Evolutionary conservation across 2,329 filamentous ascomycete genomes (phyloP), one percentile per base, ranked within the genome.

Genomic region (Ophioceras dolichostomum): DNA sequence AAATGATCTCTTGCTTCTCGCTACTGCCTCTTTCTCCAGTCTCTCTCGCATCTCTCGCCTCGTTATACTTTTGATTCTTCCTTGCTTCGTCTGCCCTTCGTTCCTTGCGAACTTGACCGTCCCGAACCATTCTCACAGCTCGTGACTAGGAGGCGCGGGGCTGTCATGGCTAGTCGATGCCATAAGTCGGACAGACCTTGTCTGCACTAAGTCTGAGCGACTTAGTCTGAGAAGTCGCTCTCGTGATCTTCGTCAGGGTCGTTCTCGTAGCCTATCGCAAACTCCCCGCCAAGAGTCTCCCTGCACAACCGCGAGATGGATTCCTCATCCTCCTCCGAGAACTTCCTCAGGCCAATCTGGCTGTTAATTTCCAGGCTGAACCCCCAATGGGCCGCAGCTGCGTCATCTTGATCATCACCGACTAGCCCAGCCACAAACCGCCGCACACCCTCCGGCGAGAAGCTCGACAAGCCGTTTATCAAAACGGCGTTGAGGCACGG

Each of bases 381-480:
- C 2, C 54, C 57, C 5, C 41, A 43, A 22, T 54, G 54, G 1
- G 12, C 19, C 12, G 32, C 5, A 12, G 32, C 19, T 17, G 12
- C 27, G 2, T 17, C 17, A 2, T 17, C 24, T 8, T 30, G n/a
- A 14, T 24, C 28, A 29, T 41, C 40, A 3, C 43, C 42, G n/a
- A 50, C 47, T 6, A 71, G 51, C 4, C 39, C 48, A 6, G 49
- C 44, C 21, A 68, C 54, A 39, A 65, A 68, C 0, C 46, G 33
- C n/a, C 54, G 49, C 2, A 81, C 59, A 2, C 67, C 70, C 4
- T 61, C 51, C 3, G 56, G 56, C 0, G 68, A 70, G 49, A 82
- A 79, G 2, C 54, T 53, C 0, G 76, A 75, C 3, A 68, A 55
- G 3, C 69, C 72, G 27, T 62, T 65, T 30, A 80, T 66, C 4